Base-by-base conservation (phyloP, 495 filamentous ascomycete species). In the Rhypophila decipiens region DNA sequence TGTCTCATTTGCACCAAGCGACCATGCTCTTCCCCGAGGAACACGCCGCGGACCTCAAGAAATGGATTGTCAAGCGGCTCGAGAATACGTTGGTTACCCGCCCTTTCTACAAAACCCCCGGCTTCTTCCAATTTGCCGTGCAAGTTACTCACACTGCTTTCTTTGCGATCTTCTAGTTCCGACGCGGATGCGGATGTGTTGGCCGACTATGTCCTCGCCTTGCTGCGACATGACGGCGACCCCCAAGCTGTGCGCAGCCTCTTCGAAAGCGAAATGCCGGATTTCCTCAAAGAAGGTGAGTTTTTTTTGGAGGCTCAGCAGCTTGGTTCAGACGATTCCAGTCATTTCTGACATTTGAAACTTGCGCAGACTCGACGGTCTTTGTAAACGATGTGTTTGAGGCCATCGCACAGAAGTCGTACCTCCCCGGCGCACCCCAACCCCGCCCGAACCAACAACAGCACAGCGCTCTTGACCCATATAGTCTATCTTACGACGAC, bases 151-250 rank as follows among this genome's bases (percentile, higher is more conserved):
- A n/a, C 23, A 17, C 4, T 33, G n/a, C 10, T 42, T 12, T 22
- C 17, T 52, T 44, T 39, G 5, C 41, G 13, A n/a, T 23, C 22
- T 15, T 56, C 8, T 50, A 95, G 88, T 46, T 95, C 90, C 12
- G 93, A 96, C 64, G 93, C 90, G 39, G 93, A 98, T 64, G 83
- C 88, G 23, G 90, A 96, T 57, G 88, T 98, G 3, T 84, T 98
- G 13, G 90, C 90, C 24, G 93, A 98, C 60, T 98, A 96, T 59
- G 87, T 98, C 0, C 71, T 96, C 24, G 91, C 91, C n/a, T 79
- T 98, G 9, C 73, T 96, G 24, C 80, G 80, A 46, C 82, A 87
- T 44, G 88, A 96, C 56, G 86, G 86, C 50, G 76, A 82, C 18
- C 77, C 79, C n/a, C 77, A 84, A 4, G 75, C 83, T 42, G 83